These are phyloP conservation scores for Flaveria ramosissima DNA, from an alignment of 129 eudicot genomes.

Conservation along the genomic window DNA sequence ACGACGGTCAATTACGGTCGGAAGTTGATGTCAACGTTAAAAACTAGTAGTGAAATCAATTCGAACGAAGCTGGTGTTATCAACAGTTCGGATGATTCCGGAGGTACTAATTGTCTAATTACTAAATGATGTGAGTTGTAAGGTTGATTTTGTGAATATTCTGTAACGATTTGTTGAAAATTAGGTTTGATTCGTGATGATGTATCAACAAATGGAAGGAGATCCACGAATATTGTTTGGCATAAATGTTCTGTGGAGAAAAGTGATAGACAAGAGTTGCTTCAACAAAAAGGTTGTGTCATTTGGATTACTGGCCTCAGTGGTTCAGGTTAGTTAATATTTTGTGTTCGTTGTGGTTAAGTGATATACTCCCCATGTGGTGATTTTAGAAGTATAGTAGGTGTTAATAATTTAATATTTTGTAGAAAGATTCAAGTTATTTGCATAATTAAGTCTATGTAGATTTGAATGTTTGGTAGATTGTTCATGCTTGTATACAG, in stretches of 20 bases:
- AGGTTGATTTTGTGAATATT: constrained; percentile 33
- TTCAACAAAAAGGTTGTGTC: constrained; percentile 90
- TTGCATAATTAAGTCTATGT: background rate
- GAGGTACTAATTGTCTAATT: constrained; percentile 23
- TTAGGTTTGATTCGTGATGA: constrained; percentile 36
- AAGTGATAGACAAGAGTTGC: constrained; percentile 75
- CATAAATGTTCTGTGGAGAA: constrained; percentile 47
- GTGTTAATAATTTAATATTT: background rate
- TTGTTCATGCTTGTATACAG: background rate
- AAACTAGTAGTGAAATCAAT: constrained; percentile 22
- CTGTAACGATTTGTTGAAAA: constrained; percentile 4
- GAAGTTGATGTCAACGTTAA: constrained; percentile 14
- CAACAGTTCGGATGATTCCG: constrained; percentile 31
- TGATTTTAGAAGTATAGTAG: no score
- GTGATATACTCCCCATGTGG: no score
- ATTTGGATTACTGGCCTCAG: constrained; percentile 97
- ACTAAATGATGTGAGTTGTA: constrained; percentile 13
- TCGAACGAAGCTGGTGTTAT: constrained; percentile 16
- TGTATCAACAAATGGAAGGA: constrained; percentile 38
- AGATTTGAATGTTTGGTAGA: background rate
- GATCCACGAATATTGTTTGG: constrained; percentile 13
- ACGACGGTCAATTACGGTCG: constrained; percentile 1
- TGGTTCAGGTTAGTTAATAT: constrained; percentile 81
- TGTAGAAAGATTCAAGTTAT: background rate
- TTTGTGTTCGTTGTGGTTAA: background rate